A percentile compares a stretch with the other conserved stretches of the same genome.
Evolutionary conservation across 768 basidiomycete species (phyloP).

Genomic region (Galerina marginata): DNA sequence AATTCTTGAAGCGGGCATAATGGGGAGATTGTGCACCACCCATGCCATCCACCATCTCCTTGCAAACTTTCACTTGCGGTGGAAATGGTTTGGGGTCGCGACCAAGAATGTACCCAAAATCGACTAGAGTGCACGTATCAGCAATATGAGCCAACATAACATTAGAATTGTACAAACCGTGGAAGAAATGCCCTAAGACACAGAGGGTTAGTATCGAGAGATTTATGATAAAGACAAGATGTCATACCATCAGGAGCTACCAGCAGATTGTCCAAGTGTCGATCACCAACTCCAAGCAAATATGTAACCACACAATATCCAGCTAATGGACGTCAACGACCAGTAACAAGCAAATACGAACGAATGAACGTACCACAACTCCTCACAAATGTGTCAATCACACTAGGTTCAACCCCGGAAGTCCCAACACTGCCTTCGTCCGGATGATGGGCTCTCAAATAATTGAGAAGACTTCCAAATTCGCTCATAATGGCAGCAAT

Average conservation of each 20-base stretch:
- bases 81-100: constrained; percentile 98
- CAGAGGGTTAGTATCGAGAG: constrained; percentile 4
- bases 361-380: constrained; percentile 79
- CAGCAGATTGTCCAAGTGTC: constrained; percentile 94
- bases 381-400: constrained; percentile 94
- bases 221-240: background rate
- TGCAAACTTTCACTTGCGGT: constrained; percentile 97
- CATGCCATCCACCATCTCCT: constrained; percentile 99
- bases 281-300: constrained; percentile 93
- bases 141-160: background rate
- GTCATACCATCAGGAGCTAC: constrained; percentile 85
- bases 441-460: constrained; percentile 83
- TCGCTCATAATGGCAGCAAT: constrained; percentile 95
- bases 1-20: constrained; percentile 93
- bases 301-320: constrained; percentile 99
- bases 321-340: constrained; percentile 53
- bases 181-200: constrained; percentile 87
- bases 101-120: constrained; percentile 98
- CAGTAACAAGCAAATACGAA: background rate
- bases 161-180: constrained; percentile 56
- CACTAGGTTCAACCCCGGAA: constrained; percentile 91
- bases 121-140: constrained; percentile 58
- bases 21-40: constrained; percentile 97
- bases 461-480: constrained; percentile 86
- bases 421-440: constrained; percentile 96